Evolutionary conservation across 2,329 filamentous ascomycete species (phyloP).

Genomic region (Ascomycota sp.): DNA sequence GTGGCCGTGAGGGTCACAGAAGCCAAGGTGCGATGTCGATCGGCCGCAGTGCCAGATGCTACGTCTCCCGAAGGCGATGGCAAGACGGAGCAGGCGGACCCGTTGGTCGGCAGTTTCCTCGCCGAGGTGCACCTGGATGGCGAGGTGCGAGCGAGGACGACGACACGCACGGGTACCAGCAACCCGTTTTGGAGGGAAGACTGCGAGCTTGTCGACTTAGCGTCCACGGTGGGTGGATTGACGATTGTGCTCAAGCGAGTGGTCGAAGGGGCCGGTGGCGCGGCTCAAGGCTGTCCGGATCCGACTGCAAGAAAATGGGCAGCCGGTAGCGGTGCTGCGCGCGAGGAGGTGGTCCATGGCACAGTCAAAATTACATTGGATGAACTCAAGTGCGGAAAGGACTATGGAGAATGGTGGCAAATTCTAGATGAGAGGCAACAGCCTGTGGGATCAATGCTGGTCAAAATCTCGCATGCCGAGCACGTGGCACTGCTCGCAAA

Average conservation of each 20-base stretch:
- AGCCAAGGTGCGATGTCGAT: slow-evolving; percentile 30
- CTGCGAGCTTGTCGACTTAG: slow-evolving; percentile 54
- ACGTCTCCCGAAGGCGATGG: slow-evolving; percentile 4
- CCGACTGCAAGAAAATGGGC: slow-evolving; percentile 15
- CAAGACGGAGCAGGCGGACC: slow-evolving; percentile 16
- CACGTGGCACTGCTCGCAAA: slow-evolving; percentile 67
- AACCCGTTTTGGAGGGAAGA: slow-evolving; percentile 69
- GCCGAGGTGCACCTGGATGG: slow-evolving; percentile 62
- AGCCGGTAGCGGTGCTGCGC: slow-evolving; percentile 3
- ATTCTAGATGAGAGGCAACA: slow-evolving; percentile 57
- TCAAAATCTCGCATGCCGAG: slow-evolving; percentile 69
- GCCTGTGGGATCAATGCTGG: slow-evolving; percentile 58
- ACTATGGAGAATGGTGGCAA: slow-evolving; percentile 73
- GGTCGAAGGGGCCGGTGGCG: slow-evolving; percentile 14
- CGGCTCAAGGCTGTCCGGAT: slow-evolving; percentile 3
- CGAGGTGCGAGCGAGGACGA: slow-evolving; percentile 55
- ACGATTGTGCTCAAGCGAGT: slow-evolving; percentile 50
- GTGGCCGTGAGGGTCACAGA: slow-evolving; percentile 36
- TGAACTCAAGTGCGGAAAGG: slow-evolving; percentile 52
- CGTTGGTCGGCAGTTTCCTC: slow-evolving; percentile 44
- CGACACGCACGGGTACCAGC: slow-evolving; percentile 44
- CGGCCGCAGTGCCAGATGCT: slow-evolving; percentile 5
- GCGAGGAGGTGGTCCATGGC: slow-evolving; percentile 36
- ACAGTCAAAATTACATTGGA: slow-evolving; percentile 66
- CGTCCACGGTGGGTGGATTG: slow-evolving; percentile 42